These are phyloP conservation scores for Microdochium paspali DNA, from an alignment of 2,329 filamentous ascomycete genomes.

Conservation along the genomic window DNA sequence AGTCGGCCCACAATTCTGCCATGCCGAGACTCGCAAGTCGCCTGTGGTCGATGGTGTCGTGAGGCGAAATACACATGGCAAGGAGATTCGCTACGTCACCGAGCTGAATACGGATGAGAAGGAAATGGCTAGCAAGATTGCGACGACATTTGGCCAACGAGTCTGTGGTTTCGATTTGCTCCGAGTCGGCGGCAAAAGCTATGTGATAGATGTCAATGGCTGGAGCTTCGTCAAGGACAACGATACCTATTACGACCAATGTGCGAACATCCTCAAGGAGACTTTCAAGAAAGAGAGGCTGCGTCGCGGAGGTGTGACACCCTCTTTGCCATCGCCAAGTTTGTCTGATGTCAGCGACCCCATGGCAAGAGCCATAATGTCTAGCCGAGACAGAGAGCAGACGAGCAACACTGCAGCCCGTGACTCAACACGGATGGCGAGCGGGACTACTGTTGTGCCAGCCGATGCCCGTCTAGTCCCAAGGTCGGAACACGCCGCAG, in stretches of 20 bases:
- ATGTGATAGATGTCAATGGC: constrained; percentile 97
- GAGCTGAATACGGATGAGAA: constrained; percentile 72
- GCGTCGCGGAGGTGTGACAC: constrained; percentile 50
- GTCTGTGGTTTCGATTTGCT: constrained; percentile 95
- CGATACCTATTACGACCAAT: constrained; percentile 94
- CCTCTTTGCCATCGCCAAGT: constrained; percentile 40
- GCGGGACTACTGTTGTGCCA: constrained; percentile 3
- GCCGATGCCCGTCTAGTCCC: background rate
- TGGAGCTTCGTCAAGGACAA: constrained; percentile 99
- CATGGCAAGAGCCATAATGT: constrained; percentile 14
- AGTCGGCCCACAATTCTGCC: constrained; percentile 84
- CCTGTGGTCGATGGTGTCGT: constrained; percentile 95
- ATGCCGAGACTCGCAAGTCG: constrained; percentile 94
- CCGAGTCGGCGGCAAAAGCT: constrained; percentile 80
- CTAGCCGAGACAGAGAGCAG: constrained; percentile 5
- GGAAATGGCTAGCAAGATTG: constrained; percentile 81
- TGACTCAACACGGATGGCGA: constrained; percentile 18
- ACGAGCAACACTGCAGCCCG: constrained; percentile 22
- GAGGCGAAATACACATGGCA: constrained; percentile 91
- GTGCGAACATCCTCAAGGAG: constrained; percentile 73
- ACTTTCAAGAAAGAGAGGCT: constrained; percentile 78
- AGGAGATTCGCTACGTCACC: constrained; percentile 93
- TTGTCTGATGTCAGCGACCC: constrained; percentile 28
- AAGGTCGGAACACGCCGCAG: background rate
- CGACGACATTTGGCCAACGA: constrained; percentile 82